Evolutionary conservation across 305 asterid genomes (phyloP).

Genomic region (Plantago coronopus): DNA sequence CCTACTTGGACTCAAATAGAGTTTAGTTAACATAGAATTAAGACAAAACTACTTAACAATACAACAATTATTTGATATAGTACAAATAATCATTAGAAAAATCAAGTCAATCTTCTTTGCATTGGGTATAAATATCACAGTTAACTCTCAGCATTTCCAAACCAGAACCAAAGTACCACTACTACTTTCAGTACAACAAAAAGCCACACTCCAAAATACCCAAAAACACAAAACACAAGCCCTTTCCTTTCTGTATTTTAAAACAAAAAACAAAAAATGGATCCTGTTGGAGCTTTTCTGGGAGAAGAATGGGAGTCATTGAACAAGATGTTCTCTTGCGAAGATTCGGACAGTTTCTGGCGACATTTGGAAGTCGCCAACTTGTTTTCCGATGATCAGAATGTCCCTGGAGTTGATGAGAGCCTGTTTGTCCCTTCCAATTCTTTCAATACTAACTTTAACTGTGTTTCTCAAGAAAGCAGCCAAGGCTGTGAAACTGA

Average conservation of each 20-base stretch:
- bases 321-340: slow-evolving; percentile 43
- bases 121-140: slow-evolving; percentile 44
- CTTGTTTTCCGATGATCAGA: slow-evolving; percentile 19
- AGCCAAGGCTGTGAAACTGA: slow-evolving; percentile 37
- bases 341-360: slow-evolving; percentile 38
- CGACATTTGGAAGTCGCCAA: slow-evolving; percentile 21
- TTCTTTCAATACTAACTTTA: slow-evolving; percentile 22
- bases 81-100: slow-evolving; percentile 23
- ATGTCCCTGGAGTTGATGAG: slow-evolving; percentile 22
- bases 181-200: slow-evolving; percentile 5
- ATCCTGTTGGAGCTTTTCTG: slow-evolving; percentile 38
- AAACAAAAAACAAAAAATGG: slow-evolving; percentile 32
- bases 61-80: slow-evolving; percentile 19
- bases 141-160: slow-evolving; percentile 24
- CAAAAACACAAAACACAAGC: neutral
- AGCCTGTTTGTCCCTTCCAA: slow-evolving; percentile 13
- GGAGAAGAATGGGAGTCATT: slow-evolving; percentile 74
- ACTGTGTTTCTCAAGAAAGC: slow-evolving; percentile 45
- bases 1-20: slow-evolving; percentile 44
- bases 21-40: slow-evolving; percentile 42
- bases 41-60: slow-evolving; percentile 21
- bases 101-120: slow-evolving; percentile 44
- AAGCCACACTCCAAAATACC: neutral
- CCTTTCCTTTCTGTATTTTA: neutral
- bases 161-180: neutral